Evolutionary conservation across 805 yeast genomes (phyloP).

Genomic region (Myxozyma neotropica): DNA sequence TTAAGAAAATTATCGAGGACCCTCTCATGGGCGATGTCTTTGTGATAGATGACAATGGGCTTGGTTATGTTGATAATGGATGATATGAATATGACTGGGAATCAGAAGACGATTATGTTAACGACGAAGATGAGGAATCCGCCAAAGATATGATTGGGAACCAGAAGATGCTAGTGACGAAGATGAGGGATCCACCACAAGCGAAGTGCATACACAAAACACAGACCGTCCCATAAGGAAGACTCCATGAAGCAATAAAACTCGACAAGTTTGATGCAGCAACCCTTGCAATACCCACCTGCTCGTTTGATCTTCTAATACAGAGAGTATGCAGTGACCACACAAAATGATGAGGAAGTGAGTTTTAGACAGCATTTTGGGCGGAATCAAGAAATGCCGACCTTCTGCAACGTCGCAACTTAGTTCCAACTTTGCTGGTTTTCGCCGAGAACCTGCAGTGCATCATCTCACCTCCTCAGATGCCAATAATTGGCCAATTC

Average conservation of each 20-base stretch:
- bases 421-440: background rate
- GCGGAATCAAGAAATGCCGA: constrained; percentile 43
- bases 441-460: no score
- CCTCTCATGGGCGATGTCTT: constrained; percentile 87
- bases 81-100: constrained; percentile 81
- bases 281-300: constrained; percentile 5
- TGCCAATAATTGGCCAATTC: background rate
- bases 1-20: constrained; percentile 72
- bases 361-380: constrained; percentile 69
- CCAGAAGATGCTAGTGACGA: background rate
- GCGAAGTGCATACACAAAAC: no score
- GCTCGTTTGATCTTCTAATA: background rate
- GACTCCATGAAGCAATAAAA: constrained; percentile 17
- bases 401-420: constrained; percentile 10
- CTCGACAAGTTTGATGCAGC: constrained; percentile 25
- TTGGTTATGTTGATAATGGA: constrained; percentile 93
- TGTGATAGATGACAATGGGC: constrained; percentile 91
- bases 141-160: constrained; percentile 3
- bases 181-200: no score
- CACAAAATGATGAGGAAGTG: constrained; percentile 47
- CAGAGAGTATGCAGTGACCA: constrained; percentile 18
- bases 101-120: constrained; percentile 45
- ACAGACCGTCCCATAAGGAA: constrained; percentile 9
- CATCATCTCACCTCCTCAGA: background rate
- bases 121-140: constrained; percentile 24